Evolutionary conservation across 257 asterid species (phyloP), one percentile per base, ranked within the genome.

Genomic region (Nicotiana obtusifolia): DNA sequence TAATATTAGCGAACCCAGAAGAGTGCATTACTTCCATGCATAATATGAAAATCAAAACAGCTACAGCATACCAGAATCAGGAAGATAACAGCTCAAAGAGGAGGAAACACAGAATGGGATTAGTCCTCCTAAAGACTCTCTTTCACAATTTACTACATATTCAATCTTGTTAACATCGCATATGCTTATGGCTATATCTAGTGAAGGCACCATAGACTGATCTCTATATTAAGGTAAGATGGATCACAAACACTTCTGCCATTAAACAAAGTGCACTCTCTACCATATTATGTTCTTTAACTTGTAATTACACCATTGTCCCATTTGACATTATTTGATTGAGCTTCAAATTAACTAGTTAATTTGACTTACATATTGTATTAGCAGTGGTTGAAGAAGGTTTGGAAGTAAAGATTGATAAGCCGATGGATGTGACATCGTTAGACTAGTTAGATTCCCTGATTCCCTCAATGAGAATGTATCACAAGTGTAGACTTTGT

Each of bases 21-120:
- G 10, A 68, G 35, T 77, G 66, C 30, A 86, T 22, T 54, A 59
- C 65, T 64, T 64, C 47, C 80, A 37, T 15, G 64, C 44, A 78
- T 44, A 30, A 71, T 84, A 28, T 80, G 52, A 22, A 62, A 84
- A 77, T 28, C 76, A 82, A 49, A 80, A 56, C 52, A 56, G 35
- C 47, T 62, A 73, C 4, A 24, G 60, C 79, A 47, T 47, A 47
- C 33, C 61, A 73, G 61, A 73, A 73, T 22, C 78, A 47, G 41
- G 61, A 73, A 73, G 59, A 14, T 44, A 71, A 71, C 78, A 71
- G 15, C 79, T 73, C 79, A 14, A 47, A 15, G 61, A 47, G 79
- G 61, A 73, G 41, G 35, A 73, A 73, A 47, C 79, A 73, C 24
- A 47, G 1, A 59, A 69, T 10, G 59, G 60, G 22, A 73, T 24